phyloP scores from a whole-genome alignment of 352 stramenopile species.

The Phytophthora quininea region DNA sequence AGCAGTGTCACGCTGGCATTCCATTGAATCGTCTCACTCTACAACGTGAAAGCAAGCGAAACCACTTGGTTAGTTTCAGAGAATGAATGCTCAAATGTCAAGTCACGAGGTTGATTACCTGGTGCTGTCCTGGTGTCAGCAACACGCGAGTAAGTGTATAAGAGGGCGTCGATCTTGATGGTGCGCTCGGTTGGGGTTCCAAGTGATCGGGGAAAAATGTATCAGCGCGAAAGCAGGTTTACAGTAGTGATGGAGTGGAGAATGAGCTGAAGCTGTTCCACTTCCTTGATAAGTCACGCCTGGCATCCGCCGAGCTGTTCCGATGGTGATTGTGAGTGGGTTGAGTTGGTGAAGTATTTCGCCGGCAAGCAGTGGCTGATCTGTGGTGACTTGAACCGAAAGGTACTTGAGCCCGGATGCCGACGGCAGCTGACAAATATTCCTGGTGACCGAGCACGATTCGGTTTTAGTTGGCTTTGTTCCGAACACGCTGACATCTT shows the following conservation, averaged over 20 bases:
- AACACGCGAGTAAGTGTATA: conserved; percentile 34
- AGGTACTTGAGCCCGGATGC: conserved; percentile 51
- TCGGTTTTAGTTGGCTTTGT: conserved; percentile 15
- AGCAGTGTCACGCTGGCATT: conserved; percentile 65
- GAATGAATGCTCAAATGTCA: not conserved
- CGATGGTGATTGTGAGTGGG: conserved; percentile 66
- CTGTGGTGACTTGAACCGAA: conserved; percentile 51
- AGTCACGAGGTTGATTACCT: conserved; percentile 30
- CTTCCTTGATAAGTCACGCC: conserved; percentile 36
- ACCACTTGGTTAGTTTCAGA: not conserved
- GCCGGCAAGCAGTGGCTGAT: conserved; percentile 52
- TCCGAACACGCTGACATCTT: not conserved
- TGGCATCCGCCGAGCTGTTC: conserved; percentile 50
- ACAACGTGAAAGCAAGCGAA: not conserved
- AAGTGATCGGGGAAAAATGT: conserved; percentile 55
- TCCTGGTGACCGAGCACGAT: conserved; percentile 11
- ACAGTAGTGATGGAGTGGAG: conserved; percentile 47
- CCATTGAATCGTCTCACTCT: conserved; percentile 42
- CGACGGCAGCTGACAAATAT: conserved; percentile 34
- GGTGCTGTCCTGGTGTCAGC: conserved; percentile 37
- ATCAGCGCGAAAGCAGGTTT: conserved; percentile 63
- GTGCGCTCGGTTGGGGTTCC: not conserved
- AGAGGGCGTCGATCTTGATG: not conserved
- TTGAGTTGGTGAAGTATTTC: conserved; percentile 59
- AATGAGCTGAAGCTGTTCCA: conserved; percentile 42